Percentiles rank a stretch among this genome's conserved stretches.
Evolutionary conservation across 2,329 filamentous ascomycete genomes (phyloP).

Genomic region (Monilinia fructicola): DNA sequence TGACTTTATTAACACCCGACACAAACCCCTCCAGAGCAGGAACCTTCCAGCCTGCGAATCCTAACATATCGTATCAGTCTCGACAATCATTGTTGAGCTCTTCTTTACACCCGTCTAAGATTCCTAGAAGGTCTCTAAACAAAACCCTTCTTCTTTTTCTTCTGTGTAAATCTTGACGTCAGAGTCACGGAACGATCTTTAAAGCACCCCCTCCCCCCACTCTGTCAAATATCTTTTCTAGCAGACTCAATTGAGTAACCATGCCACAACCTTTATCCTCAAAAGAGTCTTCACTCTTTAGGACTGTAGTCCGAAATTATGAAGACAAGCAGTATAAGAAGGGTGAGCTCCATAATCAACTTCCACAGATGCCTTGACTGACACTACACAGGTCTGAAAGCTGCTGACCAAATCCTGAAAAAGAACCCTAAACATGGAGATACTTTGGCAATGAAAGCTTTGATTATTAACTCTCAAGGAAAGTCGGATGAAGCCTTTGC

Average conservation of each 20-base stretch:
- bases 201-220: slow-evolving; percentile 19
- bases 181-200: slow-evolving; percentile 9
- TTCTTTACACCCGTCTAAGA: neutral
- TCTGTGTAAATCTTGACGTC: neutral
- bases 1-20: slow-evolving; percentile 7
- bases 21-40: slow-evolving; percentile 20
- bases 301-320: slow-evolving; percentile 91
- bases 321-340: slow-evolving; percentile 99
- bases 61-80: neutral
- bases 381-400: slow-evolving; percentile 68
- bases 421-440: slow-evolving; percentile 96
- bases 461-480: slow-evolving; percentile 90
- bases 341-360: slow-evolving; percentile 45
- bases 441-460: slow-evolving; percentile 97
- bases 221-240: slow-evolving; percentile 10
- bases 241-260: slow-evolving; percentile 32
- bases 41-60: slow-evolving; percentile 4
- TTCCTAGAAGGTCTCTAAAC: neutral
- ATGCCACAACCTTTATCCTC: slow-evolving; percentile 75
- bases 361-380: slow-evolving; percentile 27
- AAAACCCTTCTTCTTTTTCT: neutral
- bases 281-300: slow-evolving; percentile 93
- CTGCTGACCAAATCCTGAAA: slow-evolving; percentile 91
- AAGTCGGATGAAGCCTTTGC: slow-evolving; percentile 93
- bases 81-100: neutral